Percentiles rank a stretch among this genome's conserved stretches.
Conservation (phyloP, 179 eudicot species). For the Beta lomatogona region DNA sequence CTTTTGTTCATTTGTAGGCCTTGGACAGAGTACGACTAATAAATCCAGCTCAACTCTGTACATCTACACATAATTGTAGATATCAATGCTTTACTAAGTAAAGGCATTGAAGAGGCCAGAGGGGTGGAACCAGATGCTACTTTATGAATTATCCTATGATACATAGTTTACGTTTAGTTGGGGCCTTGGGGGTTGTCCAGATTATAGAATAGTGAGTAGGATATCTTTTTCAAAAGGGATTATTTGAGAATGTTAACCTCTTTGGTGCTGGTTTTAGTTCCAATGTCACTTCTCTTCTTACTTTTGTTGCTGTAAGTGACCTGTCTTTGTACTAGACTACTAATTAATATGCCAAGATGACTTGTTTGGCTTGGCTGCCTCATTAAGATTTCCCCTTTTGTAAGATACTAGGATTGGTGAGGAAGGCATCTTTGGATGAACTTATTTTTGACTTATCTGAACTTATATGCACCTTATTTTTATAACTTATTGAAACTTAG, state of each 20-base stretch:
- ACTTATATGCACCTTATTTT: too few relatives aligned
- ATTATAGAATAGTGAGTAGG: background rate
- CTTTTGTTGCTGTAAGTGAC: background rate
- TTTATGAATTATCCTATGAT: background rate
- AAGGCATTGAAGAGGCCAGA: background rate
- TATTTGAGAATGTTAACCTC: background rate
- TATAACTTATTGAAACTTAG: too few relatives aligned
- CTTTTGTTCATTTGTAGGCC: background rate
- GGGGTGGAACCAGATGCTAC: background rate
- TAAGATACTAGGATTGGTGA: background rate
- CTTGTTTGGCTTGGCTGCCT: constrained; percentile 1
- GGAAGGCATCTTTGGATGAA: background rate
- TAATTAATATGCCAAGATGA: background rate
- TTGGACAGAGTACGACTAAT: background rate
- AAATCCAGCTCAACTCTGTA: background rate
- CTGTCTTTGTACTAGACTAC: background rate
- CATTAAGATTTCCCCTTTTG: background rate
- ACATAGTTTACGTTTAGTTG: background rate
- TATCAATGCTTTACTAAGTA: background rate
- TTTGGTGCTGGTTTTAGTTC: background rate
- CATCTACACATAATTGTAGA: background rate
- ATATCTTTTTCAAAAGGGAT: background rate
- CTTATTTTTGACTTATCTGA: too few relatives aligned
- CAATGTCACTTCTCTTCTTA: background rate
- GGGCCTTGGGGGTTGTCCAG: background rate